These are phyloP conservation scores for Leccinum pellstonianum DNA, from an alignment of 768 basidiomycete species.

Conservation along the genomic window DNA sequence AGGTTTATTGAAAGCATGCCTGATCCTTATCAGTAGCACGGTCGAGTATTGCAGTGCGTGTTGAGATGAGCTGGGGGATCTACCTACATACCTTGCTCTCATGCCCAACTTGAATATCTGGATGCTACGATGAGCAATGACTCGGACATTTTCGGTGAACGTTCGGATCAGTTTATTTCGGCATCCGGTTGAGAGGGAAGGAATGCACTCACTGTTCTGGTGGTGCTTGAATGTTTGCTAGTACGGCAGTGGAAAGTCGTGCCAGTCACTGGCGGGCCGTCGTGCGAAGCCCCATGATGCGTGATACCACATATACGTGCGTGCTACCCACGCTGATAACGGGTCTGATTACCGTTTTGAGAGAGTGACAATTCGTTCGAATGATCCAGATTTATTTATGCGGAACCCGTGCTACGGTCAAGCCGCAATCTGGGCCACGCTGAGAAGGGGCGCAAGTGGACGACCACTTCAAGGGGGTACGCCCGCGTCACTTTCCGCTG, in stretches of 20 bases:
- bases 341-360: not conserved
- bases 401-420: not conserved
- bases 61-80: not conserved
- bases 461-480: conserved; percentile 32
- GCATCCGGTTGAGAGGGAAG: not conserved
- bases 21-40: conserved; percentile 15
- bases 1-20: not conserved
- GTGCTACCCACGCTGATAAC: not conserved
- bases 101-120: conserved; percentile 1
- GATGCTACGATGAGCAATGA: not conserved
- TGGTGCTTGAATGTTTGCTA: not conserved
- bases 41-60: not conserved
- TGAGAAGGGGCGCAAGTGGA: not conserved
- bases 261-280: not conserved
- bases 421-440: not conserved
- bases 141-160: not conserved
- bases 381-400: not conserved
- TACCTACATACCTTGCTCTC: not conserved
- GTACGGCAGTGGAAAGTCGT: not conserved
- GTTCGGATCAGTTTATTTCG: not conserved
- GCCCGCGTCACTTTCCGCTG: conserved; percentile 62
- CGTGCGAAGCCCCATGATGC: not conserved
- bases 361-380: too few species aligned
- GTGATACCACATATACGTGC: not conserved
- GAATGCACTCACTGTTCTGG: not conserved